These are phyloP conservation scores for Backusella macrospora DNA, from an alignment of 192 early-diverging fungal species.

Conservation along the genomic window DNA sequence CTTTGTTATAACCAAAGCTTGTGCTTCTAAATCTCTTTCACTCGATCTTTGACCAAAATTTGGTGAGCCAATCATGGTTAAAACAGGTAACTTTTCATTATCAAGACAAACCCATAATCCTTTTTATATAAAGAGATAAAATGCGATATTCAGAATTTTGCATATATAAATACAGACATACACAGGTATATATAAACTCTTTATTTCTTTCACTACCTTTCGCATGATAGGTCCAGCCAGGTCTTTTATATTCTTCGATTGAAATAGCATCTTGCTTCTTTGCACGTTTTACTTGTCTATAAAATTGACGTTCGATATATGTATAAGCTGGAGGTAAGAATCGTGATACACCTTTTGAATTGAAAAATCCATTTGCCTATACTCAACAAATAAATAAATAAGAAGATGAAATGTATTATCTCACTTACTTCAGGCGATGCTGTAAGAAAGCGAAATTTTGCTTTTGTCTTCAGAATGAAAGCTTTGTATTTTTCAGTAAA, in stretches of 20 bases:
- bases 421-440: conserved; percentile 80
- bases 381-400: background rate
- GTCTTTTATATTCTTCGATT: conserved; percentile 77
- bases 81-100: conserved; percentile 54
- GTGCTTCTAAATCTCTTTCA: conserved; percentile 90
- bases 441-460: conserved; percentile 73
- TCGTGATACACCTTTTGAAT: conserved; percentile 80
- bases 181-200: background rate
- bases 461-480: conserved; percentile 60
- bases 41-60: conserved; percentile 93
- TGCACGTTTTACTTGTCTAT: conserved; percentile 49
- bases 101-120: conserved; percentile 78
- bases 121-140: conserved; percentile 25
- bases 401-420: background rate
- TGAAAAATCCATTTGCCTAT: conserved; percentile 93
- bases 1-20: conserved; percentile 74
- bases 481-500: conserved; percentile 71
- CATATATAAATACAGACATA: background rate
- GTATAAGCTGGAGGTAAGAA: conserved; percentile 93
- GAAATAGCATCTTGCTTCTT: conserved; percentile 55
- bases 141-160: background rate
- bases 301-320: conserved; percentile 74
- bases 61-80: conserved; percentile 90
- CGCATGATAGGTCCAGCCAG: conserved; percentile 94
- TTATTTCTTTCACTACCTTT: conserved; percentile 67